Percentiles rank a stretch among this genome's conserved stretches.
phyloP scores from a whole-genome alignment of 1,139 yeast species.

The Fermentozyma sake region DNA sequence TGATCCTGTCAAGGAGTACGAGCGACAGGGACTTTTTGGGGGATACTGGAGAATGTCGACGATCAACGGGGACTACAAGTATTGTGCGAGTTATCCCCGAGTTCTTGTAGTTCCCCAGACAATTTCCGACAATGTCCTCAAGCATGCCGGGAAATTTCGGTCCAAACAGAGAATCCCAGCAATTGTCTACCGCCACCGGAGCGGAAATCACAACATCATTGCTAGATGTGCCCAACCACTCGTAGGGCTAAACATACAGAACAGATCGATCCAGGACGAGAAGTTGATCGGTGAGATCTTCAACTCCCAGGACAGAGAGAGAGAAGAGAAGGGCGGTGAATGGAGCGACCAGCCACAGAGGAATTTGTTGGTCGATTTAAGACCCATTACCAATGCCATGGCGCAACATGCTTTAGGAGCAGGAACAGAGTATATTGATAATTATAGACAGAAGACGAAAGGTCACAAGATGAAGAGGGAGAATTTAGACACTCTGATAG shows the following conservation, averaged over 20 bases:
- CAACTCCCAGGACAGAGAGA: slow-evolving; percentile 36
- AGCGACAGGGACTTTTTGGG: slow-evolving; percentile 52
- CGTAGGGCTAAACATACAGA: slow-evolving; percentile 79
- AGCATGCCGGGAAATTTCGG: slow-evolving; percentile 79
- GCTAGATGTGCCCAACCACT: slow-evolving; percentile 91
- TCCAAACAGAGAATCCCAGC: slow-evolving; percentile 85
- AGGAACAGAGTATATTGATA: slow-evolving; percentile 90
- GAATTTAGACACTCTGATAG: no score
- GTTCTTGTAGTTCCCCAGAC: slow-evolving; percentile 62
- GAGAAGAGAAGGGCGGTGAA: slow-evolving; percentile 14
- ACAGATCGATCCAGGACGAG: slow-evolving; percentile 89
- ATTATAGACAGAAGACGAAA: slow-evolving; percentile 55
- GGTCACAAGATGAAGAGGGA: slow-evolving; percentile 9
- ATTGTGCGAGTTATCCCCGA: slow-evolving; percentile 77
- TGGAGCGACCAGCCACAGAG: slow-evolving; percentile 40
- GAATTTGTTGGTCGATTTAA: slow-evolving; percentile 80
- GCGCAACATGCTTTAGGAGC: slow-evolving; percentile 98
- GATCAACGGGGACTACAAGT: slow-evolving; percentile 59
- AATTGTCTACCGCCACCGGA: slow-evolving; percentile 66
- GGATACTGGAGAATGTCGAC: slow-evolving; percentile 65
- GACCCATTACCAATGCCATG: slow-evolving; percentile 92
- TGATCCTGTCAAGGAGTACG: slow-evolving; percentile 59
- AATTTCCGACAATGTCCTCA: slow-evolving; percentile 76
- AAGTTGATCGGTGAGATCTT: slow-evolving; percentile 72
- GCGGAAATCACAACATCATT: slow-evolving; percentile 68